Conservation (phyloP, 208 protist genomes). For the Leishmania gerbilli region DNA sequence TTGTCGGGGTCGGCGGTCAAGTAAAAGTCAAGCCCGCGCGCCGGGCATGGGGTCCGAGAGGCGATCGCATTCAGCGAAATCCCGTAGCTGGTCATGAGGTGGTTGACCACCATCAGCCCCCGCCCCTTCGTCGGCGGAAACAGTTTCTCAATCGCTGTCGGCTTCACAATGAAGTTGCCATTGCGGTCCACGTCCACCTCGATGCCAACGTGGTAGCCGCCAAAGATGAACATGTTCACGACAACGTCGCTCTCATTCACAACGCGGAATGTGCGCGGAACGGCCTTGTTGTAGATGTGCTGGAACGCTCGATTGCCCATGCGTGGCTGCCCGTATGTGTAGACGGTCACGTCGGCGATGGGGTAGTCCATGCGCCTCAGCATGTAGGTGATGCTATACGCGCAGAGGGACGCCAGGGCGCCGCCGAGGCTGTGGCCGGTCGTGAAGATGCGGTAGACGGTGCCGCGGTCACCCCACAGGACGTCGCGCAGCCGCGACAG, state of each 20-base stretch:
- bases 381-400: constrained; percentile 70
- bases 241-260: constrained; percentile 91
- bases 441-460: constrained; percentile 77
- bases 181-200: constrained; percentile 88
- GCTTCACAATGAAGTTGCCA: constrained; percentile 91
- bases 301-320: constrained; percentile 82
- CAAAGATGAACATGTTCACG: constrained; percentile 60
- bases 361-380: constrained; percentile 63
- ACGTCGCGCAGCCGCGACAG: constrained; percentile 47
- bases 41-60: constrained; percentile 39
- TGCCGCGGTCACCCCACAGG: constrained; percentile 37
- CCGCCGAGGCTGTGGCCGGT: constrained; percentile 91
- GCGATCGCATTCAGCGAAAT: constrained; percentile 76
- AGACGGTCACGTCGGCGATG: constrained; percentile 79
- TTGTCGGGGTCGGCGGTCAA: constrained; percentile 38
- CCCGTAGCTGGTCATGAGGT: constrained; percentile 74
- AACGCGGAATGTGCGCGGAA: constrained; percentile 86
- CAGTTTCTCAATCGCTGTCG: constrained; percentile 84
- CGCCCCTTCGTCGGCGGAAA: constrained; percentile 76
- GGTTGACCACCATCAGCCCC: constrained; percentile 69
- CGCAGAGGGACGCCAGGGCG: constrained; percentile 86
- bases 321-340: constrained; percentile 91
- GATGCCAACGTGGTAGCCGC: constrained; percentile 79
- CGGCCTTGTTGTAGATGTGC: constrained; percentile 70
- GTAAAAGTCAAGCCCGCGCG: constrained; percentile 34